Evolutionary conservation across 495 filamentous ascomycete genomes (phyloP).

Genomic region (Entonaema liquescens): DNA sequence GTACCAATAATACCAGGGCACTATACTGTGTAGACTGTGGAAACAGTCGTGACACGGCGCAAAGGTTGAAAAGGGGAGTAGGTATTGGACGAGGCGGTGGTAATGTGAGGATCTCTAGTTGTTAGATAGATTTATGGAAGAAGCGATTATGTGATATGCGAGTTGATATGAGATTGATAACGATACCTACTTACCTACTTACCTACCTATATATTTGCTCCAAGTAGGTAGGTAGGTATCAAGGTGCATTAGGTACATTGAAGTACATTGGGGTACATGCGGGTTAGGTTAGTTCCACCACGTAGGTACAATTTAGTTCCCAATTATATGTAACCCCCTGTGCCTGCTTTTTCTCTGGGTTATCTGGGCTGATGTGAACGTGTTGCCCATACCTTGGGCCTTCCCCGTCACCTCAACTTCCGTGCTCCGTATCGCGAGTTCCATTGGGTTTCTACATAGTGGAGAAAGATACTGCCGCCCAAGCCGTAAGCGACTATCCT

Average conservation of each 20-base stretch:
- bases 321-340: not conserved
- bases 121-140: too few relatives aligned
- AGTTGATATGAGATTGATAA: too few relatives aligned
- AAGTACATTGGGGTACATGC: too few relatives aligned
- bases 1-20: not conserved
- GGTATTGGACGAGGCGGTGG: not conserved
- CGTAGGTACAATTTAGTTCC: not conserved
- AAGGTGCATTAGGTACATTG: not conserved
- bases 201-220: too few relatives aligned
- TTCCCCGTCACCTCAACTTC: constrained; percentile 6
- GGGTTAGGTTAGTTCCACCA: too few relatives aligned
- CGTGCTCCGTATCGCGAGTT: constrained; percentile 21
- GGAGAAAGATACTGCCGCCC: constrained; percentile 16
- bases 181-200: too few relatives aligned
- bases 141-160: too few relatives aligned
- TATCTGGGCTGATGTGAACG: not conserved
- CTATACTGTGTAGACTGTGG: not conserved
- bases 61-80: not conserved
- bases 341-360: not conserved
- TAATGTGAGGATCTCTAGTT: not conserved
- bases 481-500: constrained; percentile 4
- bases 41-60: not conserved
- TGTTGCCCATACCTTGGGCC: constrained; percentile 6
- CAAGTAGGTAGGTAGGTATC: not conserved
- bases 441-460: constrained; percentile 22